These are phyloP conservation scores for Neurospora sp. DNA, from an alignment of 495 filamentous ascomycete genomes.

Conservation along the genomic window DNA sequence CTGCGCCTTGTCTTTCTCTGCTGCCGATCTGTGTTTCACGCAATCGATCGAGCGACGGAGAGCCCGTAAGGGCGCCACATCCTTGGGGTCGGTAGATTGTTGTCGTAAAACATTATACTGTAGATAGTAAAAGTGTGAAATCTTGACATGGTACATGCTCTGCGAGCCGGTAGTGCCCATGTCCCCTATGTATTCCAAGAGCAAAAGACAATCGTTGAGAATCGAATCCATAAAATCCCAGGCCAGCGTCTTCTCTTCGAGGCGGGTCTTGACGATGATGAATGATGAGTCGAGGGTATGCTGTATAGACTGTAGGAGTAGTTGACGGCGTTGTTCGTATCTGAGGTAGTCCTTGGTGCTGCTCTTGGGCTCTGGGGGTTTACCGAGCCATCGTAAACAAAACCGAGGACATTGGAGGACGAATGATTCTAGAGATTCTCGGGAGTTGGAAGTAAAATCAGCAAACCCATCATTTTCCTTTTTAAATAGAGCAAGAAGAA, in stretches of 20 bases:
- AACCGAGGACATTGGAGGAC: constrained; percentile 44
- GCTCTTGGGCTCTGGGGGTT: constrained; percentile 29
- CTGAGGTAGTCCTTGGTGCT: constrained; percentile 40
- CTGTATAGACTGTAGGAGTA: constrained; percentile 32
- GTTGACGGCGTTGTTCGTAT: constrained; percentile 45
- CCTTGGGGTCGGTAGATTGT: constrained; percentile 26
- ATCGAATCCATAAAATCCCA: constrained; percentile 45
- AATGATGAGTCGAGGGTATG: constrained; percentile 48
- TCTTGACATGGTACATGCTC: constrained; percentile 41
- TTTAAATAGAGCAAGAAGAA: constrained; percentile 26
- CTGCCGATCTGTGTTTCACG: constrained; percentile 30
- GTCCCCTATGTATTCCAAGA: constrained; percentile 40
- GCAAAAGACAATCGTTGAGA: constrained; percentile 42
- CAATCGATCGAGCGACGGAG: constrained; percentile 41
- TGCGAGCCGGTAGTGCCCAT: constrained; percentile 13
- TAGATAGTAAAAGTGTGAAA: constrained; percentile 74
- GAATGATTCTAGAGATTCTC: constrained; percentile 32
- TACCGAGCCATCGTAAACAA: constrained; percentile 46
- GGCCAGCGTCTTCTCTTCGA: constrained; percentile 25
- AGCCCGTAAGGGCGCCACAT: constrained; percentile 32
- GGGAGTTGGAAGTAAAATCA: neutral
- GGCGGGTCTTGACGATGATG: constrained; percentile 35
- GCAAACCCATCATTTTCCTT: constrained; percentile 5
- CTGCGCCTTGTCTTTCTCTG: constrained; percentile 36
- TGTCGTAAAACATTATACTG: constrained; percentile 36